phyloP scores from a whole-genome alignment of 1,284 basidiomycete genomes.

The Omphalotus olearius region DNA sequence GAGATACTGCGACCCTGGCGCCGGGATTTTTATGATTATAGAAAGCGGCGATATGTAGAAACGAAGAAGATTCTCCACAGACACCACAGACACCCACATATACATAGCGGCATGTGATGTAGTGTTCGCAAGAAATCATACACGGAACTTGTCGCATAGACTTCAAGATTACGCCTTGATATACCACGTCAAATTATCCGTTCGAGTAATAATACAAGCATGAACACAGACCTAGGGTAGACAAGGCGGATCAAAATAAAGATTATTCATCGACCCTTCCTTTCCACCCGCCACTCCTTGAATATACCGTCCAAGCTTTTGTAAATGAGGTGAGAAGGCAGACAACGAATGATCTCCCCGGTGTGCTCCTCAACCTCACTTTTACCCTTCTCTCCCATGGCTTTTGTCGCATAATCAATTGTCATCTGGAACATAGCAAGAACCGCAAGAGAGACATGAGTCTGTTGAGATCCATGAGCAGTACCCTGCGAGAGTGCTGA shows the following conservation, averaged over 20 bases:
- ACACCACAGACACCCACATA: too few species aligned
- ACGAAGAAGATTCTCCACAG: too few species aligned
- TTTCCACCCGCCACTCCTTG: slow-evolving; percentile 83
- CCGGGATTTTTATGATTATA: too few species aligned
- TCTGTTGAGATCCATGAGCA: slow-evolving; percentile 83
- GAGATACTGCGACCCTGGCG: too few species aligned
- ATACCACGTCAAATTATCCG: too few species aligned
- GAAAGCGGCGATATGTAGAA: too few species aligned
- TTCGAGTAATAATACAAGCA: too few species aligned
- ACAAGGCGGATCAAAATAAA: not conserved
- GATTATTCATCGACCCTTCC: slow-evolving; percentile 46
- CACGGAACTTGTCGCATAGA: too few species aligned
- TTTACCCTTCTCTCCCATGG: slow-evolving; percentile 62
- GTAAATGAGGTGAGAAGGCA: slow-evolving; percentile 82
- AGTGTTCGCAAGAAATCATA: too few species aligned
- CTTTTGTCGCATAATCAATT: slow-evolving; percentile 75
- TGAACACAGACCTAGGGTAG: too few species aligned
- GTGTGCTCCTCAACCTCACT: slow-evolving; percentile 74
- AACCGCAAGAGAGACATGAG: slow-evolving; percentile 88
- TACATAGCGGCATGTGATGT: too few species aligned
- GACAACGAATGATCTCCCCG: slow-evolving; percentile 82
- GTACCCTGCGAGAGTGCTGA: slow-evolving; percentile 70
- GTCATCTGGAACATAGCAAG: slow-evolving; percentile 85
- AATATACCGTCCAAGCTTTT: slow-evolving; percentile 91
- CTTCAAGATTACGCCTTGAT: too few species aligned